Evolutionary conservation across 2,329 filamentous ascomycete species (phyloP), one percentile per base, ranked within the genome.

Genomic region (Cryphonectria naterciae): DNA sequence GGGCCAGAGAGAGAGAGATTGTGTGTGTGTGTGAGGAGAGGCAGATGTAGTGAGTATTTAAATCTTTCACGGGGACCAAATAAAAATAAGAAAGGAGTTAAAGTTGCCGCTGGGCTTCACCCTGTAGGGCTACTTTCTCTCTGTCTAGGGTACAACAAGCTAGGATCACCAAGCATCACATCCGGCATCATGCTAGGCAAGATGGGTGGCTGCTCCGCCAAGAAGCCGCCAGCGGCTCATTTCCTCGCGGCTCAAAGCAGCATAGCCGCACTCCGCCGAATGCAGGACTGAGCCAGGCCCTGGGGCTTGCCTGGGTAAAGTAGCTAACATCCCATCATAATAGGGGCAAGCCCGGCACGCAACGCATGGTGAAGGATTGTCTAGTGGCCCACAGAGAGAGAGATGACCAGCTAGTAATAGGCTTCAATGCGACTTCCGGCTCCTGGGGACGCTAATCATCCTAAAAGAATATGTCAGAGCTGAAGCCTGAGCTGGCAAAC

Each of bases 241-340:
- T 43, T 64, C 61, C 32, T 10, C 61, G 46, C 17, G 37, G 61
- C 39, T 64, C 13, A 43, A 64, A n/a, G n/a, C 22, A 46, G 61
- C 39, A 28, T 46, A 64, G 61, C 15, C 39, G 22, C 61, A 32
- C 0, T 25, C 39, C 10, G 39, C n/a, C 39, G 37, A 10, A 32
- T 19, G 61, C 39, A 46, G 10, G 15, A 46, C 19, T 62, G 61
- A 13, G 11, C 37, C 10, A 17, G 13, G 39, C 39, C 35, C 35
- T n/a, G 46, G 22, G 46, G 1, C 1, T 43, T 49, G 46, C 46
- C 46, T 49, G 35, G 58, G 32, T 39, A 32, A 32, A 32, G 32
- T 32, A 2, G 58, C 32, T 15, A 22, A 22, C 3, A 61, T 58
- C 13, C 25, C 52, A 56, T 32, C 52, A 56, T 32, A 32, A 58